phyloP scores from a whole-genome alignment of 1,284 basidiomycete species.

The Tetrapyrgos nigripes region DNA sequence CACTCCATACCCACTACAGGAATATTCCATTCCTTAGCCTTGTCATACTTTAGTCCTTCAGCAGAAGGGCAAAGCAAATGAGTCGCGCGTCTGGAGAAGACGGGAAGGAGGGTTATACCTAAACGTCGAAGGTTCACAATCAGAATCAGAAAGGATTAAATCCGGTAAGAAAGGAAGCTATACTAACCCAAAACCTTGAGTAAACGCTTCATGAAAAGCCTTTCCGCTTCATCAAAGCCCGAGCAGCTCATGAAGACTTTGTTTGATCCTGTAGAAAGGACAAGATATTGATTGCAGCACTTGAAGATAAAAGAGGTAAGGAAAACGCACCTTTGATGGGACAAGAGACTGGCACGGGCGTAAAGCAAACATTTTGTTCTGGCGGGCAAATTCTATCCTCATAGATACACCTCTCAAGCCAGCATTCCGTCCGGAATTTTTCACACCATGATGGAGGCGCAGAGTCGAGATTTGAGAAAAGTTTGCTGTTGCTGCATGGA shows the following conservation, averaged over 20 bases:
- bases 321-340: conserved; percentile 56
- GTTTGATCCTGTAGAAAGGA: conserved; percentile 51
- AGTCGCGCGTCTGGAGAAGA: conserved; percentile 68
- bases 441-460: conserved; percentile 41
- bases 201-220: conserved; percentile 64
- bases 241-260: conserved; percentile 67
- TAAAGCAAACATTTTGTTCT: conserved; percentile 67
- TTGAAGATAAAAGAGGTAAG: neutral
- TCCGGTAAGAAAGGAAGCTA: conserved; percentile 7
- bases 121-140: conserved; percentile 2
- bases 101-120: conserved; percentile 63
- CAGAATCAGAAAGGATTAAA: conserved; percentile 7
- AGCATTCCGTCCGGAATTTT: conserved; percentile 78
- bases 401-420: conserved; percentile 79
- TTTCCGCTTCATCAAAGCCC: conserved; percentile 70
- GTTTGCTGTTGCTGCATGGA: conserved; percentile 60
- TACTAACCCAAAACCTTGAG: conserved; percentile 66
- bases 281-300: conserved; percentile 10
- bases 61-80: conserved; percentile 77
- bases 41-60: conserved; percentile 73
- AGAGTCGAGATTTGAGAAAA: conserved; percentile 27
- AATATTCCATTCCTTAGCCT: conserved; percentile 73
- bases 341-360: conserved; percentile 57
- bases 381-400: conserved; percentile 66
- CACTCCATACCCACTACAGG: conserved; percentile 67